Base-by-base conservation (phyloP, 345 rosid genomes). In the Eucalyptus pumila region DNA sequence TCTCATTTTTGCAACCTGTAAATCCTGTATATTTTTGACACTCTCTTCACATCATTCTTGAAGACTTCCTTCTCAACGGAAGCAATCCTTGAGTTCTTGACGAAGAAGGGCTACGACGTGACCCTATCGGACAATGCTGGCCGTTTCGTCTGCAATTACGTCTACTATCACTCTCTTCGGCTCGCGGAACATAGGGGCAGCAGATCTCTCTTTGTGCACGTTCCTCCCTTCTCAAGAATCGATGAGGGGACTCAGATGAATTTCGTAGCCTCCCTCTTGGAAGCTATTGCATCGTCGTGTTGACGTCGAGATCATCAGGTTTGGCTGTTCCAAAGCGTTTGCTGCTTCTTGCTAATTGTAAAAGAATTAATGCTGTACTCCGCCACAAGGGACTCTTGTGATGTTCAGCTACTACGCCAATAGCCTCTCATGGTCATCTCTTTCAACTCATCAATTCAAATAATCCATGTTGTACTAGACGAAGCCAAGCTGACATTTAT, bases 121-220 rank as follows among this genome's bases (percentile, higher is more conserved):
- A 94, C 92, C 91, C 88, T 94, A 34, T 98, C 99, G 1, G 93
- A 94, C 88, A 98, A 98, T 90, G 99, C 99, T 3, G 99, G 99
- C 44, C 95, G 98, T 67, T 98, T 98, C 89, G 98, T 98, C 44
- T 98, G 99, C 97, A 98, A 97, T 91, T 98, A 97, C 88, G 97
- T 97, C 44, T 97, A 98, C 92, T 98, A 98, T 86, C 99, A 98
- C 54, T 98, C 99, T 83, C 97, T 98, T 86, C 91, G 96, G 88
- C 95, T 98, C 90, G 99, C 98, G 19, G 98, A 96, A 87, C 93
- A 93, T 94, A 98, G 94, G 50, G 97, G 94, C 72, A 92, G 87
- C 87, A 93, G 91, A 89, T 94, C 99, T 32, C 96, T 98, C 81
- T 98, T 98, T 88, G 99, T 96, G 85, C 99, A 98, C 52, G 97